These are phyloP conservation scores for Eucalyptus erythrocorys DNA, from an alignment of 345 rosid genomes.

Conservation along the genomic window DNA sequence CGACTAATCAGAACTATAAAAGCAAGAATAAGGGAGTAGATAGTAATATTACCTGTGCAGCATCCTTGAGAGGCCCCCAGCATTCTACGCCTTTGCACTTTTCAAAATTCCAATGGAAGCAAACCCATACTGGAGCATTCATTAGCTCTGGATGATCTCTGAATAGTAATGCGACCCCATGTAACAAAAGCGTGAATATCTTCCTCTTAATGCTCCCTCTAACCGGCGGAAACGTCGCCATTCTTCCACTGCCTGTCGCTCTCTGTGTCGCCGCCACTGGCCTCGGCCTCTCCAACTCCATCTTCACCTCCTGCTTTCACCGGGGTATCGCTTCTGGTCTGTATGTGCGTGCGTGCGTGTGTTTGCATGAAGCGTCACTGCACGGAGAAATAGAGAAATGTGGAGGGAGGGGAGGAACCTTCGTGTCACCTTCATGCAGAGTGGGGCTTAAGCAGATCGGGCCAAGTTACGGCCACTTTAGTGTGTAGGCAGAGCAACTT, in stretches of 20 bases:
- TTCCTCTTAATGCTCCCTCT: constrained; percentile 32
- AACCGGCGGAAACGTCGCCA: background rate
- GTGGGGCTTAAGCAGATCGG: background rate
- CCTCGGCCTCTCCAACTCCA: background rate
- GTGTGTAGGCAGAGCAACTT: background rate
- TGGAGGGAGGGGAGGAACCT: constrained; percentile 11
- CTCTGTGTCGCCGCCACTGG: background rate
- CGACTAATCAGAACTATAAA: background rate
- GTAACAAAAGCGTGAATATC: constrained; percentile 10
- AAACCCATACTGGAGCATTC: constrained; percentile 64
- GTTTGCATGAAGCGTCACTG: background rate
- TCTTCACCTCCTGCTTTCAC: background rate
- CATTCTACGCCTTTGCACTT: constrained; percentile 58
- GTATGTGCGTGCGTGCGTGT: background rate
- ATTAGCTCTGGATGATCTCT: constrained; percentile 42
- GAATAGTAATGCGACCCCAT: constrained; percentile 64
- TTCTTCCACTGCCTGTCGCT: background rate
- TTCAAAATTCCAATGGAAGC: constrained; percentile 61
- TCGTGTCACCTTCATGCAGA: constrained; percentile 15
- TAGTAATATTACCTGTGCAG: constrained; percentile 33
- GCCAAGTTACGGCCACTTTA: background rate
- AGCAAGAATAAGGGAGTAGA: background rate
- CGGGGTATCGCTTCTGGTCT: background rate
- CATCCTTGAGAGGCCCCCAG: constrained; percentile 81
- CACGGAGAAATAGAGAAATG: background rate